These are phyloP conservation scores for Pachyrhizus erosus DNA, from an alignment of 306 rosid species.

Conservation along the genomic window DNA sequence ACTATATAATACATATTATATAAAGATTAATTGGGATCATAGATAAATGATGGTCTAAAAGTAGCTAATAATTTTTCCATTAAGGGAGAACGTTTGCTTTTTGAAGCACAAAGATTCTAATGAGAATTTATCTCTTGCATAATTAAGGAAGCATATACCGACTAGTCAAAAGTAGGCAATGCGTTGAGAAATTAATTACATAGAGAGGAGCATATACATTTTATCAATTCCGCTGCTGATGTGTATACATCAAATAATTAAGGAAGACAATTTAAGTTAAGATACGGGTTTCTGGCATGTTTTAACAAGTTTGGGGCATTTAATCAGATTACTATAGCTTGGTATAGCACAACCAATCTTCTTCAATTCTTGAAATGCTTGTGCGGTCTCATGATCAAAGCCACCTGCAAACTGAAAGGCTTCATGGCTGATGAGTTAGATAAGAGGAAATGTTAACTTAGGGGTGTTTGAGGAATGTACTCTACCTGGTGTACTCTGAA, in stretches of 20 bases:
- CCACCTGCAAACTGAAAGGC: slow-evolving; percentile 93
- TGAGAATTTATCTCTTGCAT: slow-evolving; percentile 7
- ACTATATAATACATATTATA: no score
- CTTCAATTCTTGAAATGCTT: slow-evolving; percentile 72
- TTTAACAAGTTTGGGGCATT: slow-evolving; percentile 27
- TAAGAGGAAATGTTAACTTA: neutral
- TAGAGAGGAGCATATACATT: slow-evolving; percentile 41
- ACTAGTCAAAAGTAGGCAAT: slow-evolving; percentile 34
- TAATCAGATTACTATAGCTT: slow-evolving; percentile 42
- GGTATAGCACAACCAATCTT: slow-evolving; percentile 51
- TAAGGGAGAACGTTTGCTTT: no score
- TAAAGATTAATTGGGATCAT: no score
- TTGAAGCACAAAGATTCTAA: slow-evolving; percentile 14
- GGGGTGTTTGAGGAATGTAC: slow-evolving; percentile 5
- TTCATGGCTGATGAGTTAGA: slow-evolving; percentile 29
- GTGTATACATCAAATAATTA: slow-evolving; percentile 29
- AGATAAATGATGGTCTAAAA: no score
- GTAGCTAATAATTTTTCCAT: no score
- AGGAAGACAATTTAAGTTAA: slow-evolving; percentile 30
- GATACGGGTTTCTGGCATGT: slow-evolving; percentile 29
- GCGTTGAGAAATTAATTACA: slow-evolving; percentile 33
- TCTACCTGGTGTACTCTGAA: slow-evolving; percentile 91
- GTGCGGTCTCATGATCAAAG: slow-evolving; percentile 66
- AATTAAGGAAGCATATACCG: slow-evolving; percentile 16
- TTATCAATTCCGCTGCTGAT: slow-evolving; percentile 30